Percentiles rank a stretch among this genome's conserved stretches.
These are phyloP conservation scores for Vanrija pseudolonga DNA, from an alignment of 1,284 basidiomycete genomes.

Conservation along the genomic window DNA sequence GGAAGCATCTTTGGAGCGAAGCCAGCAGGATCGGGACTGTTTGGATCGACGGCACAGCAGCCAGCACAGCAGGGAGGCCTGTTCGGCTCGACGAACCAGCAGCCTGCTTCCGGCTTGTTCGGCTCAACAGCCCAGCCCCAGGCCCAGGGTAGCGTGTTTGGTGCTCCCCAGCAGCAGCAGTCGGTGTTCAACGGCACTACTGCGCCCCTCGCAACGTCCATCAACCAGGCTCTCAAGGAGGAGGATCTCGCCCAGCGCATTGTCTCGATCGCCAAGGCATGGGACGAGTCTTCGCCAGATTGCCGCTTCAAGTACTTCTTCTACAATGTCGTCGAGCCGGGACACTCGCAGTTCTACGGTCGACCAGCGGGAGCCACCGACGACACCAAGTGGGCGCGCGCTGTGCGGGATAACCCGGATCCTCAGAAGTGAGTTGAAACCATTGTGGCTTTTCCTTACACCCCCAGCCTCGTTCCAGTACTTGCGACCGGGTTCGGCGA, in stretches of 20 bases:
- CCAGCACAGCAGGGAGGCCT: constrained; percentile 35
- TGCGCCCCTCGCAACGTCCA: neutral
- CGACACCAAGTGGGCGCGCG: constrained; percentile 74
- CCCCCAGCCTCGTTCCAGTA: constrained; percentile 70
- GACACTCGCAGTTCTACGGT: constrained; percentile 64
- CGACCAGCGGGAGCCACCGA: constrained; percentile 70
- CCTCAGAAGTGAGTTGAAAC: constrained; percentile 60
- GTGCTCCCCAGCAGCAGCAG: constrained; percentile 9
- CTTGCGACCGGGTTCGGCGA: constrained; percentile 78
- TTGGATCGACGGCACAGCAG: constrained; percentile 4
- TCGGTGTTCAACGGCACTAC: neutral
- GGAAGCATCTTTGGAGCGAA: constrained; percentile 8
- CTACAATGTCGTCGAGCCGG: constrained; percentile 79
- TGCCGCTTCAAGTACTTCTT: constrained; percentile 85
- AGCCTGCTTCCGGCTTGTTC: constrained; percentile 25
- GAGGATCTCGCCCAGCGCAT: constrained; percentile 59
- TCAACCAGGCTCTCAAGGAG: constrained; percentile 35
- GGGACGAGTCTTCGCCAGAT: constrained; percentile 65
- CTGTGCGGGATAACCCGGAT: constrained; percentile 76
- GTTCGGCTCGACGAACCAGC: constrained; percentile 42
- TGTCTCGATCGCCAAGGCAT: constrained; percentile 64
- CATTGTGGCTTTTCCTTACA: constrained; percentile 8
- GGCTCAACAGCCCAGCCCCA: constrained; percentile 56
- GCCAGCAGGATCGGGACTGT: neutral
- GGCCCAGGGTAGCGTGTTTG: neutral